Evolutionary conservation across 2,329 filamentous ascomycete genomes (phyloP).

Genomic region (Colletotrichum sansevieriae): DNA sequence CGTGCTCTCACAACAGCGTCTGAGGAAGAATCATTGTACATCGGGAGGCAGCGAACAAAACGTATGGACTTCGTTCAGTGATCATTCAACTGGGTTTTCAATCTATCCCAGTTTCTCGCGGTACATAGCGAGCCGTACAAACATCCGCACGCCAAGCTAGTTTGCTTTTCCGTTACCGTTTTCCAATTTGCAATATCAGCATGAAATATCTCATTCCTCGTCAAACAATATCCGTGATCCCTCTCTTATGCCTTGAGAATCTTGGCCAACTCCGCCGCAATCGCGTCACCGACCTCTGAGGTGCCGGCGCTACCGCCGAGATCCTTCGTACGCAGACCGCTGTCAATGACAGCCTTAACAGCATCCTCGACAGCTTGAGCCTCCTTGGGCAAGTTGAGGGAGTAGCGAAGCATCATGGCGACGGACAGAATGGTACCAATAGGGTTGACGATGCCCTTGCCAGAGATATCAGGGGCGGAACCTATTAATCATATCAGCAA

Average conservation of each 20-base stretch:
- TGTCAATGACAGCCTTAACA: conserved; percentile 83
- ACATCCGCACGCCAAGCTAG: conserved; percentile 14
- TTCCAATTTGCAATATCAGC: conserved; percentile 5
- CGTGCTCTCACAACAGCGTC: too few species aligned
- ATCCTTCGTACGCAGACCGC: conserved; percentile 83
- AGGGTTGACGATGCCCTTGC: conserved; percentile 86
- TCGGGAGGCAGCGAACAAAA: too few species aligned
- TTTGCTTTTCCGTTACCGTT: conserved; percentile 20
- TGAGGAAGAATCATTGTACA: too few species aligned
- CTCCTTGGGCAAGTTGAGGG: conserved; percentile 82
- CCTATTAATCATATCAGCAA: conserved; percentile 59
- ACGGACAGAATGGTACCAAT: conserved; percentile 92
- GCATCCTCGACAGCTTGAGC: conserved; percentile 85
- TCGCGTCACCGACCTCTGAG: conserved; percentile 73
- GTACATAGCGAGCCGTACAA: conserved; percentile 26
- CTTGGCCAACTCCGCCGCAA: conserved; percentile 79
- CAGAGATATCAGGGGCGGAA: conserved; percentile 93
- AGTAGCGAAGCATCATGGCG: conserved; percentile 97
- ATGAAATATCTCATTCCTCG: conserved; percentile 5
- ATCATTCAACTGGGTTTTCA: conserved; percentile 17
- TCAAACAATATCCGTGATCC: neutral
- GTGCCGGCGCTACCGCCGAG: conserved; percentile 84
- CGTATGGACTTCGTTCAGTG: neutral
- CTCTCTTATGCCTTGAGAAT: conserved; percentile 64
- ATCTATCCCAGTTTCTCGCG: conserved; percentile 21